These are phyloP conservation scores for Wallacemonas sp. DNA, from an alignment of 208 protist species.

Conservation along the genomic window DNA sequence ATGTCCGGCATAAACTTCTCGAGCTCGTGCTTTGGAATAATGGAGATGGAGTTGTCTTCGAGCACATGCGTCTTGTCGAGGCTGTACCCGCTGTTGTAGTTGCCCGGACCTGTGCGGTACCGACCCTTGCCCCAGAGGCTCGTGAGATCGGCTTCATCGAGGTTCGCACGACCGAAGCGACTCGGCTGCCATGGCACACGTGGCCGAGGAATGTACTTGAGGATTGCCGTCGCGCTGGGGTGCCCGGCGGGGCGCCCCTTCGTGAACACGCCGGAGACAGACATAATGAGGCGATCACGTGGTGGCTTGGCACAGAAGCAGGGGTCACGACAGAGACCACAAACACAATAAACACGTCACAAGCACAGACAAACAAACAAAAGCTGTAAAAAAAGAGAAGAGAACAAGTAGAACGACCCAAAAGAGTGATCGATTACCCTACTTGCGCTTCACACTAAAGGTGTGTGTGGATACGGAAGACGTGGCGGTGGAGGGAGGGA, in stretches of 20 bases:
- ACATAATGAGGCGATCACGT: conserved; percentile 38
- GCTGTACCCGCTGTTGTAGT: conserved; percentile 91
- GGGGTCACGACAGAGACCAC: not conserved
- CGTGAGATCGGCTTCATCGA: conserved; percentile 68
- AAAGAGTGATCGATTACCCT: no score
- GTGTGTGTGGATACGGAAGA: no score
- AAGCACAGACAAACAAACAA: not conserved
- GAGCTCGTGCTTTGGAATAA: conserved; percentile 90
- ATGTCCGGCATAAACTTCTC: conserved; percentile 93
- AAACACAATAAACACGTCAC: not conserved
- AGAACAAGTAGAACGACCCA: conserved; percentile 1
- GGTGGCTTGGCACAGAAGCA: no score
- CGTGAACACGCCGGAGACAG: conserved; percentile 72
- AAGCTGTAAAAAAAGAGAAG: conserved; percentile 4
- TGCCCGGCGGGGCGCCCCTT: conserved; percentile 67
- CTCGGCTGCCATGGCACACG: conserved; percentile 89
- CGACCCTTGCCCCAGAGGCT: conserved; percentile 73
- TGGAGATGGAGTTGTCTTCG: conserved; percentile 73
- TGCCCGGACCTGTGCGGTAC: conserved; percentile 73
- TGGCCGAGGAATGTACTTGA: conserved; percentile 84
- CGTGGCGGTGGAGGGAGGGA: no score
- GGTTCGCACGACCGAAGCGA: conserved; percentile 83
- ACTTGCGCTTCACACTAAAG: no score
- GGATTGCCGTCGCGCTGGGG: conserved; percentile 54
- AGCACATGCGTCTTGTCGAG: conserved; percentile 78